Evolutionary conservation across 2,329 filamentous ascomycete genomes (phyloP).

Genomic region (Colletotrichum tamarilloi): DNA sequence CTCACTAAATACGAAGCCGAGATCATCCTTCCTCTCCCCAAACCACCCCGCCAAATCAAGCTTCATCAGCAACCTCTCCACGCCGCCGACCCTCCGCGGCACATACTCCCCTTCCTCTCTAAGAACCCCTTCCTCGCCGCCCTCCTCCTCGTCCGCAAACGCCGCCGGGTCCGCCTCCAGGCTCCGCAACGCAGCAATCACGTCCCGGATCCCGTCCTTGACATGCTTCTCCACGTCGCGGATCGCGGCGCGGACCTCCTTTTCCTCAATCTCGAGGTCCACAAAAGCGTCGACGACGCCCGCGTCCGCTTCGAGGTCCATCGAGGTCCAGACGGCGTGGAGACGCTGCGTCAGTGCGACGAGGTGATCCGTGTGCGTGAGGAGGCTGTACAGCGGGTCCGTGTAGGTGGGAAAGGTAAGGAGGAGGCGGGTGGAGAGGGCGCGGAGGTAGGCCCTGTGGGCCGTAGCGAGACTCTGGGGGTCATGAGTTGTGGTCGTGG

Average conservation of each 20-base stretch:
- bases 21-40: conserved; percentile 43
- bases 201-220: conserved; percentile 73
- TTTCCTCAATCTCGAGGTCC: conserved; percentile 78
- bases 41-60: conserved; percentile 77
- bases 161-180: conserved; percentile 59
- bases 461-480: conserved; percentile 86
- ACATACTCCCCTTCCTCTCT: conserved; percentile 68
- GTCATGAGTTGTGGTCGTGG: conserved; percentile 69
- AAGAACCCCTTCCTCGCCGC: conserved; percentile 40
- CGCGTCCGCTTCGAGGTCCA: conserved; percentile 85
- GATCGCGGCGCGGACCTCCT: conserved; percentile 73
- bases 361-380: conserved; percentile 83
- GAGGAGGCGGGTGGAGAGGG: conserved; percentile 74
- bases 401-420: conserved; percentile 74
- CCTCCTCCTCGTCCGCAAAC: conserved; percentile 55
- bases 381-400: conserved; percentile 71
- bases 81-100: conserved; percentile 79
- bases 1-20: conserved; percentile 25
- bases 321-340: conserved; percentile 78
- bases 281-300: conserved; percentile 82
- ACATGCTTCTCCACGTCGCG: conserved; percentile 72
- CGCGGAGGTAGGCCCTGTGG: conserved; percentile 80
- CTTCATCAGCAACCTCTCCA: conserved; percentile 92
- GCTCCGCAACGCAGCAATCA: conserved; percentile 66
- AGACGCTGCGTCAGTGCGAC: conserved; percentile 81